Evolutionary conservation across 2,329 filamentous ascomycete species (phyloP).

Genomic region (Colletotrichum limetticola): DNA sequence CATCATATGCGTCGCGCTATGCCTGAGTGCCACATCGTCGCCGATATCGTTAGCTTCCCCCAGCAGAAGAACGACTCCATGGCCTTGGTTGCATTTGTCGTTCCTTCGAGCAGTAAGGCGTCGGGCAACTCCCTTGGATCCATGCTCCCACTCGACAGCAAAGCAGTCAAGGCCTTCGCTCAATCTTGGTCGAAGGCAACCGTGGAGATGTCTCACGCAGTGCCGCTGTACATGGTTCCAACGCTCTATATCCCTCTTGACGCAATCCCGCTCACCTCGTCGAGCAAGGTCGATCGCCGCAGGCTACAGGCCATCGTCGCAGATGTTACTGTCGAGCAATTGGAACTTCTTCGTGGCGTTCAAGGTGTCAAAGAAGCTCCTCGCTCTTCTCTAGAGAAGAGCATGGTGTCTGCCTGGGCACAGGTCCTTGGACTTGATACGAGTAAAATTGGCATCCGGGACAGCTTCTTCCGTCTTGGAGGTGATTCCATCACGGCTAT

Average conservation of each 20-base stretch:
- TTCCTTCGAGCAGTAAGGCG: background rate
- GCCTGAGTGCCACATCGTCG: background rate
- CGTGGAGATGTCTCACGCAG: background rate
- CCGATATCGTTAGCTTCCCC: background rate
- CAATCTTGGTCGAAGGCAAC: background rate
- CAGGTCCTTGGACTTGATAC: background rate
- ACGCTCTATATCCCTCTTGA: slow-evolving; percentile 36
- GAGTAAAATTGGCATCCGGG: background rate
- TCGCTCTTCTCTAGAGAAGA: background rate
- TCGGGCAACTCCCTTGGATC: background rate
- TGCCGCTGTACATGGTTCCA: slow-evolving; percentile 38
- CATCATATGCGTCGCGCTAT: background rate
- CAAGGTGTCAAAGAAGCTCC: background rate
- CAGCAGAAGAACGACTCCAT: background rate
- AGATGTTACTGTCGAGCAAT: background rate
- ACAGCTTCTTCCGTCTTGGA: slow-evolving; percentile 4
- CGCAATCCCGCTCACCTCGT: slow-evolving; percentile 37
- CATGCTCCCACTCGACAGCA: background rate
- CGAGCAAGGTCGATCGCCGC: slow-evolving; percentile 37
- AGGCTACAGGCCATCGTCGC: background rate
- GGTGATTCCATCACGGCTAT: background rate
- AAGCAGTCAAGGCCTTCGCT: background rate
- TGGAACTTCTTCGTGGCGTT: background rate
- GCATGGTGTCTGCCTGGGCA: background rate
- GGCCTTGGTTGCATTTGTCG: background rate